These are phyloP conservation scores for Gracilaria caudata DNA, from an alignment of 23 red algal species.

Conservation along the genomic window DNA sequence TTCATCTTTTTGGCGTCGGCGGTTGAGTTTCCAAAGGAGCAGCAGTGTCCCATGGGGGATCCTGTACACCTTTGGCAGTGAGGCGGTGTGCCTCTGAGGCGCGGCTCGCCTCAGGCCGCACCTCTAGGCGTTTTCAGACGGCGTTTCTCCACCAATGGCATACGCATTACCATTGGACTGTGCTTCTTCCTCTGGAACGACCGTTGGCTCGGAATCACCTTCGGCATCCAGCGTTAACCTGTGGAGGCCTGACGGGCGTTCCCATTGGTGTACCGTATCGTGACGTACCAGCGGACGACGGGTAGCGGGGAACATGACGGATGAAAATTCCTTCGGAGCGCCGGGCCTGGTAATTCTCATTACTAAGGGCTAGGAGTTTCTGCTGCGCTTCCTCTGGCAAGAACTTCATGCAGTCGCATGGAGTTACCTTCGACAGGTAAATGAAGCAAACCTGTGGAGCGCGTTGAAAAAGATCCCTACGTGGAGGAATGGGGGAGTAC, in stretches of 20 bases:
- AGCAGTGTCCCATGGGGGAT: not conserved
- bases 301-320: not conserved
- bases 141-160: not conserved
- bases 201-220: not conserved
- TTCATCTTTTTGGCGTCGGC: not conserved
- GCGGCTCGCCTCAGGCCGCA: not conserved
- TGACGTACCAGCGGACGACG: not conserved
- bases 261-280: not conserved
- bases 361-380: not conserved
- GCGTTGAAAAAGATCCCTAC: not conserved
- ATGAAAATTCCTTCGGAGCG: not conserved
- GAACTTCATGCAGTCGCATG: conserved; percentile 4
- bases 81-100: not conserved
- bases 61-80: not conserved
- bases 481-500: not conserved
- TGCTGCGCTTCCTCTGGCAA: not conserved
- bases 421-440: not conserved
- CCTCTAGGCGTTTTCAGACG: not conserved
- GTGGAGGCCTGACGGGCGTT: not conserved
- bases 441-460: not conserved
- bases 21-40: not conserved
- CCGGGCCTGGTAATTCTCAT: not conserved
- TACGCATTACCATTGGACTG: not conserved
- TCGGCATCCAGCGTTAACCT: not conserved
- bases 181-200: not conserved